These are phyloP conservation scores for Staphylotrichum tortipilum DNA, from an alignment of 495 filamentous ascomycete species.

Conservation along the genomic window DNA sequence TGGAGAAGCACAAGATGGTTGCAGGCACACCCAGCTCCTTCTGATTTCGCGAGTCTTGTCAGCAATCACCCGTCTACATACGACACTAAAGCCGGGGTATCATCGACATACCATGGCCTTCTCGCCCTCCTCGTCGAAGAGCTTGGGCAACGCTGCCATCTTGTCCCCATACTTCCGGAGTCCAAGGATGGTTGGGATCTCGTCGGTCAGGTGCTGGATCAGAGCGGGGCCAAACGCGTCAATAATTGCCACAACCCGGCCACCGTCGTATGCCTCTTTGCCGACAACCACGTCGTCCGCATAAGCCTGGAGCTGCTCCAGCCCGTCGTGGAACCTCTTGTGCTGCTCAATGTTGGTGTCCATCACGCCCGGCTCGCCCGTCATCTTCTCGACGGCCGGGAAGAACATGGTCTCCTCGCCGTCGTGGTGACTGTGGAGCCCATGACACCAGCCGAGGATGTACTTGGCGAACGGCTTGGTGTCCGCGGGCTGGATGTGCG, in stretches of 20 bases:
- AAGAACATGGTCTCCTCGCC: conserved; percentile 39
- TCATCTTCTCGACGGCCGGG: conserved; percentile 31
- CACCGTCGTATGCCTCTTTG: conserved; percentile 25
- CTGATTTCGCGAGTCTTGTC: too few relatives aligned
- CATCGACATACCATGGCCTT: conserved; percentile 15
- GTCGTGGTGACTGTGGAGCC: conserved; percentile 36
- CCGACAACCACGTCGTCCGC: conserved; percentile 14
- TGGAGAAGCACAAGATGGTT: conserved; percentile 24
- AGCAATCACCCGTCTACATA: too few relatives aligned
- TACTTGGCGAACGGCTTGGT: conserved; percentile 30
- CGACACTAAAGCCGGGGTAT: too few relatives aligned
- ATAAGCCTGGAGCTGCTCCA: conserved; percentile 32
- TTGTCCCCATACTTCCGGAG: conserved; percentile 25
- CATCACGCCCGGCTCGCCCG: conserved; percentile 36
- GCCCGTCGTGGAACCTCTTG: conserved; percentile 30
- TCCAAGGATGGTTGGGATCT: conserved; percentile 30
- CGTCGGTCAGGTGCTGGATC: conserved; percentile 34
- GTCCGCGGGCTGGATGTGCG: conserved; percentile 24
- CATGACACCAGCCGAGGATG: conserved; percentile 19
- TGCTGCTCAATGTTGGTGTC: conserved; percentile 39
- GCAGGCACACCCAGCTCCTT: conserved; percentile 11
- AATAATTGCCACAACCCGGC: conserved; percentile 29
- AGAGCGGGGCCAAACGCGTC: conserved; percentile 34
- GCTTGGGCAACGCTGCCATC: conserved; percentile 16
- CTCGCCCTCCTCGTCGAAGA: conserved; percentile 17